Evolutionary conservation across 768 basidiomycete species (phyloP).

Genomic region (Suillus placidus): DNA sequence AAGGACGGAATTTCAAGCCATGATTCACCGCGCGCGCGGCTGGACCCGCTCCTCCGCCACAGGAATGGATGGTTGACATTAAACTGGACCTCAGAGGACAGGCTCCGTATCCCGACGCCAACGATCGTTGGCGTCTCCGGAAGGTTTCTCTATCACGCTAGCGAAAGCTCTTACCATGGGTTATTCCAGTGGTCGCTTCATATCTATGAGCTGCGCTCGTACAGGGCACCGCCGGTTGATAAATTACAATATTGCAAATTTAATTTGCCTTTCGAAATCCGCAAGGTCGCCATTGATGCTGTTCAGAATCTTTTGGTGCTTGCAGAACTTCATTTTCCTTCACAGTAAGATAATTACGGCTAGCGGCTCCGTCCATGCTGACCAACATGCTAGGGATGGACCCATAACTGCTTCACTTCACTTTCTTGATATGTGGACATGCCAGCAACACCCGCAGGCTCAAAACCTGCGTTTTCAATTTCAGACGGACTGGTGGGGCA

Average conservation of each 20-base stretch:
- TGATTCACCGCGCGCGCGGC: constrained; percentile 23
- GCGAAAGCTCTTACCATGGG: constrained; percentile 35
- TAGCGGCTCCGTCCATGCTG: background rate
- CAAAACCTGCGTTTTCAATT: constrained; percentile 29
- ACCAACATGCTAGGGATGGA: constrained; percentile 21
- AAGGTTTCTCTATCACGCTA: constrained; percentile 37
- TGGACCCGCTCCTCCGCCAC: constrained; percentile 32
- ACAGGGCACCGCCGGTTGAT: constrained; percentile 28
- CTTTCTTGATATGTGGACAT: constrained; percentile 58
- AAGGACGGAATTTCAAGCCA: constrained; percentile 28
- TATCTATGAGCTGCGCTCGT: constrained; percentile 37
- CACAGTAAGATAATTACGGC: constrained; percentile 20
- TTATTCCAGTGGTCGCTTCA: constrained; percentile 36
- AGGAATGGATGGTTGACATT: constrained; percentile 38
- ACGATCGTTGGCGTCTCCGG: constrained; percentile 37
- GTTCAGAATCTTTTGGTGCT: constrained; percentile 34
- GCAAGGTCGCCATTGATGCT: constrained; percentile 35
- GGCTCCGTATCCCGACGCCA: constrained; percentile 32
- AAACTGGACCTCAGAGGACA: constrained; percentile 35
- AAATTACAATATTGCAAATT: constrained; percentile 34
- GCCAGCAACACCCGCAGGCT: constrained; percentile 54
- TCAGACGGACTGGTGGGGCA: constrained; percentile 39
- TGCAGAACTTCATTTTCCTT: constrained; percentile 33
- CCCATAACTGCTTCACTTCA: constrained; percentile 40
- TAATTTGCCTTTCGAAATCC: constrained; percentile 36